Conservation (phyloP, 2,329 filamentous ascomycete species). For the Aspergillus brasiliensis region DNA sequence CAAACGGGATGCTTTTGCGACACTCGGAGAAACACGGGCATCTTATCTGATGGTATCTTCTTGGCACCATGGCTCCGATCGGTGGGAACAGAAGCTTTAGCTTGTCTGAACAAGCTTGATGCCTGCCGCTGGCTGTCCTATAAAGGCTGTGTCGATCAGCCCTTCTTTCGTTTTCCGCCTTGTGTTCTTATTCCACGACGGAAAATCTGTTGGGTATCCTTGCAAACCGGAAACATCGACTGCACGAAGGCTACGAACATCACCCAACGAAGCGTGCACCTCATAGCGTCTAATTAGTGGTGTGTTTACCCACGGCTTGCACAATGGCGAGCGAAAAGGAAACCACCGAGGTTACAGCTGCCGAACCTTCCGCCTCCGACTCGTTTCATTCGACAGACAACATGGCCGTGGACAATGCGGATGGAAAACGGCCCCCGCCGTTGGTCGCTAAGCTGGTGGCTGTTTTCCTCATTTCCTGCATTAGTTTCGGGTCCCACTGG, state of each 20-base stretch:
- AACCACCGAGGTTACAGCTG: neutral
- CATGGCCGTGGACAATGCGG: neutral
- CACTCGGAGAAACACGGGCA: neutral
- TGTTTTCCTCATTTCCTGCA: conserved; percentile 47
- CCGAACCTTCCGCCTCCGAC: neutral
- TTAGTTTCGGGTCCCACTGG: conserved; percentile 64
- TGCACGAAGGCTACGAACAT: neutral
- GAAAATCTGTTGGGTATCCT: neutral
- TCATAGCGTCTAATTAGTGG: neutral
- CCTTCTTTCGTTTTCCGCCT: neutral
- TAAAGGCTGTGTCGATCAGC: neutral
- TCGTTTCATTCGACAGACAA: neutral
- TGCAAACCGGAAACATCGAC: neutral
- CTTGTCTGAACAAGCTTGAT: neutral
- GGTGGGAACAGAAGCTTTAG: neutral
- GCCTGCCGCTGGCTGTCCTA: neutral
- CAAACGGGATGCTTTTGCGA: neutral
- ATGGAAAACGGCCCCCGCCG: conserved; percentile 27
- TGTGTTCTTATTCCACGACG: neutral
- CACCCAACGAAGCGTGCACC: neutral
- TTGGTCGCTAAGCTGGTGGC: conserved; percentile 44
- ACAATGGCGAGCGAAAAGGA: conserved; percentile 1
- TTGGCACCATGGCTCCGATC: neutral
- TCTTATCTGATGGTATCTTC: conserved; percentile 4
- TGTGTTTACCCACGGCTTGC: neutral